Conservation (phyloP, 1,139 yeast species). For the Suzukiozyma palmioleophila region DNA sequence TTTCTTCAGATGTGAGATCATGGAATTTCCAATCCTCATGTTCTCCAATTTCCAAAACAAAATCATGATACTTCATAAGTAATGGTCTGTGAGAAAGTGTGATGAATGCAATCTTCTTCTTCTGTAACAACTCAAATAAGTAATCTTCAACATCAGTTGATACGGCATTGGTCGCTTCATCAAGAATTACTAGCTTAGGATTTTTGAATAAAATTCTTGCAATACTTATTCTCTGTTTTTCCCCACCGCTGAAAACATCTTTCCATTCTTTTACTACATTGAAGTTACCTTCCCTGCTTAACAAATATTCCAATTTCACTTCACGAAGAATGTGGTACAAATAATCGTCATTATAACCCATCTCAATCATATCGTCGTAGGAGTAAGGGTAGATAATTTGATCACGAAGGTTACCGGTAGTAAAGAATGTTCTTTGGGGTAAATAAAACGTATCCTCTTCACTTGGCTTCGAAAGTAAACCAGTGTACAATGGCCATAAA, state of each 20-base stretch:
- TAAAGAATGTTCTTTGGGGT: constrained; percentile 79
- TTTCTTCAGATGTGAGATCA: constrained; percentile 55
- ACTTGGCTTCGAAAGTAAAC: constrained; percentile 76
- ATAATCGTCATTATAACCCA: constrained; percentile 69
- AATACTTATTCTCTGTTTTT: constrained; percentile 86
- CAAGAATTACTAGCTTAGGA: constrained; percentile 80
- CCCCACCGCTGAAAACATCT: constrained; percentile 92
- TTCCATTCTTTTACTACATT: constrained; percentile 76
- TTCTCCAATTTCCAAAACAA: constrained; percentile 60
- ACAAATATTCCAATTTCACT: constrained; percentile 76
- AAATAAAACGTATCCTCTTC: constrained; percentile 69
- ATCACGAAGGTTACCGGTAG: constrained; percentile 78
- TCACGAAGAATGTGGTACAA: constrained; percentile 64
- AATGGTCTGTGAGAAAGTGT: constrained; percentile 86
- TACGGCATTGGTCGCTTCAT: constrained; percentile 92
- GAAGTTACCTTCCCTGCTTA: constrained; percentile 59
- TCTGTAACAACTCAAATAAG: constrained; percentile 71
- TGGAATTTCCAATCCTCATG: constrained; percentile 44
- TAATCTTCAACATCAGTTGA: constrained; percentile 89
- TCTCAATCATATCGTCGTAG: constrained; percentile 70
- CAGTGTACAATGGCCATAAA: constrained; percentile 86
- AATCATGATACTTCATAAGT: constrained; percentile 79
- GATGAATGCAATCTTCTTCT: constrained; percentile 68
- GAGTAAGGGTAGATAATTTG: constrained; percentile 84
- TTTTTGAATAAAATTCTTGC: constrained; percentile 80